These are phyloP conservation scores for Saccharomyces jurei DNA, from an alignment of 805 yeast genomes.

Conservation along the genomic window DNA sequence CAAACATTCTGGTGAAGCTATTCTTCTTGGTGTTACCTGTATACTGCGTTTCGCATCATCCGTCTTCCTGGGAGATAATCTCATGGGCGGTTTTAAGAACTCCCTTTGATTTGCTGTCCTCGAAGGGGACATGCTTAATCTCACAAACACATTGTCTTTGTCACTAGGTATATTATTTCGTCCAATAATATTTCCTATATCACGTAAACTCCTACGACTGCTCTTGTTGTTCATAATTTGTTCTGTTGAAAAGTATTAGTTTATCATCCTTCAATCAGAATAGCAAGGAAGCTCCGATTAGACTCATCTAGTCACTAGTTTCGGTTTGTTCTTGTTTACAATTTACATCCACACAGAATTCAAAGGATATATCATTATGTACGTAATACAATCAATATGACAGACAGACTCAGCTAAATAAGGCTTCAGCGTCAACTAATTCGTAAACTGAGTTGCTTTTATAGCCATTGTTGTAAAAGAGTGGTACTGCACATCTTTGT, in stretches of 20 bases:
- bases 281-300: not conserved
- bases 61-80: slow-evolving; percentile 14
- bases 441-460: slow-evolving; percentile 27
- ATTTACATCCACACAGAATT: not conserved
- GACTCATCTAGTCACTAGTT: not conserved
- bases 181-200: not conserved
- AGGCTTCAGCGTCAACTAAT: slow-evolving; percentile 22
- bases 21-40: slow-evolving; percentile 27
- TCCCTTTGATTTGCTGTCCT: slow-evolving; percentile 6
- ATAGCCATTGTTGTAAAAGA: slow-evolving; percentile 19
- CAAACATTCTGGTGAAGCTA: slow-evolving; percentile 18
- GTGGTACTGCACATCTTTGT: slow-evolving; percentile 25
- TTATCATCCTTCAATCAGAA: no score
- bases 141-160: slow-evolving; percentile 16
- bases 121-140: slow-evolving; percentile 23
- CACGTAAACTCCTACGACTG: not conserved
- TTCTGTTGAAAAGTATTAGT: not conserved
- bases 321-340: not conserved
- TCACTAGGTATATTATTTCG: not conserved
- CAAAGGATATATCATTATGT: not conserved
- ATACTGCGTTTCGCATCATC: slow-evolving; percentile 7
- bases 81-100: slow-evolving; percentile 18
- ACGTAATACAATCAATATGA: not conserved
- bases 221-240: not conserved
- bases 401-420: slow-evolving; percentile 15